phyloP scores from a whole-genome alignment of 345 rosid genomes.

The Chamaenerion angustifolium region DNA sequence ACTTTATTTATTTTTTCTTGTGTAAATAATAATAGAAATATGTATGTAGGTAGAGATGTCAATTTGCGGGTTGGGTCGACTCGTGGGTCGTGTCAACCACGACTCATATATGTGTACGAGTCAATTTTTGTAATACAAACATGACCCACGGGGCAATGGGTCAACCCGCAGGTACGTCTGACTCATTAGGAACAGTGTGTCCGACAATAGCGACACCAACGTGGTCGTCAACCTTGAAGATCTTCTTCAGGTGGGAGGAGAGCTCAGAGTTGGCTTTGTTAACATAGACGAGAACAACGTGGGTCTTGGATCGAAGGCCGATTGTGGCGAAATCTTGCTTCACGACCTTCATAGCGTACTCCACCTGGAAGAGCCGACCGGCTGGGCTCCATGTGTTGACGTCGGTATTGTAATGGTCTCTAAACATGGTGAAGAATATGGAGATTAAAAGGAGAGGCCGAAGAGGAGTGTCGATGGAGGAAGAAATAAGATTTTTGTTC shows the following conservation, averaged over 20 bases:
- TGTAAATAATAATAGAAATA: too few relatives aligned
- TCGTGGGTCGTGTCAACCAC: too few relatives aligned
- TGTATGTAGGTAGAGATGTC: too few relatives aligned
- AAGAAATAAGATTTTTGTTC: constrained; percentile 5
- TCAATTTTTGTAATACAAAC: too few relatives aligned
- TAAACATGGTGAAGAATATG: constrained; percentile 35
- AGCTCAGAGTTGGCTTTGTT: constrained; percentile 90
- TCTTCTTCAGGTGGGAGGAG: constrained; percentile 95
- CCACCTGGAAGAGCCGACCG: constrained; percentile 91
- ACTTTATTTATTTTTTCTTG: too few relatives aligned
- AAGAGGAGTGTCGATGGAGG: constrained; percentile 5
- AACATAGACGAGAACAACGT: constrained; percentile 79
- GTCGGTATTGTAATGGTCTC: constrained; percentile 97
- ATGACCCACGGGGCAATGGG: too few relatives aligned
- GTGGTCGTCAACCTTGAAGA: constrained; percentile 95
- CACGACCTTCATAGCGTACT: constrained; percentile 99
- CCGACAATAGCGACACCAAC: constrained; percentile 96
- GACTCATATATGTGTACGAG: too few relatives aligned
- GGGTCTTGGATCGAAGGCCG: too few relatives aligned
- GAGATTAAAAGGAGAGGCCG: neutral
- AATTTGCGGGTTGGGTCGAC: too few relatives aligned
- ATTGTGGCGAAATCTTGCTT: constrained; percentile 99
- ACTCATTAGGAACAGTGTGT: too few relatives aligned
- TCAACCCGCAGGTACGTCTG: too few relatives aligned
- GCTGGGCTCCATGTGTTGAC: constrained; percentile 99